Evolutionary conservation across 2,329 filamentous ascomycete genomes (phyloP).

Genomic region (Neophaeococcomyces aloes): DNA sequence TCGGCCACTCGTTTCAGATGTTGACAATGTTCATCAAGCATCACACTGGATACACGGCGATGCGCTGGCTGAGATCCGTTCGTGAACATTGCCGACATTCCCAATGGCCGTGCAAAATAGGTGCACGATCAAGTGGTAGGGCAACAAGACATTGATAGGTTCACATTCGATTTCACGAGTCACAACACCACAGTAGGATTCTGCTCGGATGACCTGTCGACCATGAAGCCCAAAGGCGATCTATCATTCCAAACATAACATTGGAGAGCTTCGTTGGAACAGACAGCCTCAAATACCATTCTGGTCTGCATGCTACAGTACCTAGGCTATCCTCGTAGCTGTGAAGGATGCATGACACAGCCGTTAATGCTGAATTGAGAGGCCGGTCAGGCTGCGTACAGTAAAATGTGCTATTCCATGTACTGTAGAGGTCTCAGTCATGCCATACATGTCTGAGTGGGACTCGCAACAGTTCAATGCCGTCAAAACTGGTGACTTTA

Average conservation of each 20-base stretch:
- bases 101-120: neutral
- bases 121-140: neutral
- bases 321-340: neutral
- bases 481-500: too few relatives aligned
- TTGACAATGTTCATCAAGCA: constrained; percentile 6
- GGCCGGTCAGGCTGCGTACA: neutral
- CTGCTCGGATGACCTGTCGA: constrained; percentile 3
- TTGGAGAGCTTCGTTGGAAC: neutral
- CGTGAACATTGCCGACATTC: neutral
- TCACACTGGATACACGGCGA: constrained; percentile 7
- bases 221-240: neutral
- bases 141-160: constrained; percentile 5
- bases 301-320: constrained; percentile 1
- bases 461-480: too few relatives aligned
- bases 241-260: constrained; percentile 1
- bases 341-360: neutral
- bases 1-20: constrained; percentile 22
- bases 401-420: too few relatives aligned
- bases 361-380: constrained; percentile 3
- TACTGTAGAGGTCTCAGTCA: too few relatives aligned
- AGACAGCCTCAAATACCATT: neutral
- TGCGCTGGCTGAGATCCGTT: constrained; percentile 4
- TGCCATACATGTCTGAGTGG: too few relatives aligned
- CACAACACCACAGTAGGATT: neutral
- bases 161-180: neutral